phyloP scores from a whole-genome alignment of 768 basidiomycete genomes.

The Termitomyces sp. region DNA sequence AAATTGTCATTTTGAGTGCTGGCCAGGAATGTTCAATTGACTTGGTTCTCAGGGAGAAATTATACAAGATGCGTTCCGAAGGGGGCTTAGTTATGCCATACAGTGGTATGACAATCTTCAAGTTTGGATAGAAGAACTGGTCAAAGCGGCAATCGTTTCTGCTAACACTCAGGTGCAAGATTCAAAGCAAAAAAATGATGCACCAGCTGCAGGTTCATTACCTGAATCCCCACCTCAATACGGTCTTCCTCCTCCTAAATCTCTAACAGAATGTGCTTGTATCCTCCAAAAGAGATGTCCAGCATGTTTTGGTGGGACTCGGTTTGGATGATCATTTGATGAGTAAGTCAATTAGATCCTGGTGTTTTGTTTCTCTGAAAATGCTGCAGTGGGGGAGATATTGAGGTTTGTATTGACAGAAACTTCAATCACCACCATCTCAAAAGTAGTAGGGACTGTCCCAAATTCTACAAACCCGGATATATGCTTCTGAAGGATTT shows the following conservation, averaged over 20 bases:
- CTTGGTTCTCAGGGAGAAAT: conserved; percentile 3
- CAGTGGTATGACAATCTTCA: conserved; percentile 6
- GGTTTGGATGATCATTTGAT: conserved; percentile 19
- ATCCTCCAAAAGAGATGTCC: conserved; percentile 26
- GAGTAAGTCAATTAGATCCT: conserved; percentile 18
- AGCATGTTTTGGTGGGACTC: conserved; percentile 27
- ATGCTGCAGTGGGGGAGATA: no score
- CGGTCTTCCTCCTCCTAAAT: background rate
- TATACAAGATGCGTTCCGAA: conserved; percentile 1
- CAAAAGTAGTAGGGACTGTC: no score
- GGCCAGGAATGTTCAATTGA: no score
- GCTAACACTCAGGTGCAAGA: background rate
- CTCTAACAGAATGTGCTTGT: conserved; percentile 8
- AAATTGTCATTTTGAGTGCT: no score
- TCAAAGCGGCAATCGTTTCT: background rate
- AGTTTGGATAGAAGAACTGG: background rate
- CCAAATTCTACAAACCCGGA: no score
- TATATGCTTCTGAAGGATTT: no score
- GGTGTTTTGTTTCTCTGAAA: no score
- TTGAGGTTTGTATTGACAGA: no score
- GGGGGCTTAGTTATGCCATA: background rate
- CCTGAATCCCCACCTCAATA: background rate
- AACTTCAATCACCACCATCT: no score
- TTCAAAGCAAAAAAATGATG: no score
- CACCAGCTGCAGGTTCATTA: no score